Evolutionary conservation across 208 protist genomes (phyloP).

Genomic region (Angomonas desouzai): DNA sequence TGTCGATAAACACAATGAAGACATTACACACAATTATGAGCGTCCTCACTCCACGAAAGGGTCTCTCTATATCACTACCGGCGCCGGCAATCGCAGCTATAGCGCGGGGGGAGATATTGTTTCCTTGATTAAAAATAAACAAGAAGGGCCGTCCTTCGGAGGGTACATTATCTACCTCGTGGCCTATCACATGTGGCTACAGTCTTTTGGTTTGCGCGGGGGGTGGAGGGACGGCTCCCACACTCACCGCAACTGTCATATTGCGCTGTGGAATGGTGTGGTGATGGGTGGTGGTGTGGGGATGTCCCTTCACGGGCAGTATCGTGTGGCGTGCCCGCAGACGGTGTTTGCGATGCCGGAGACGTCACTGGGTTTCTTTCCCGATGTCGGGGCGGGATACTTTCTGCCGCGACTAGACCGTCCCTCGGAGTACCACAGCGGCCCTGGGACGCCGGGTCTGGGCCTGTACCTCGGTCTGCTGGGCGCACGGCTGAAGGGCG

Average conservation of each 20-base stretch:
- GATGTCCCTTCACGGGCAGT: slow-evolving; percentile 58
- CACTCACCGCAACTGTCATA: slow-evolving; percentile 38
- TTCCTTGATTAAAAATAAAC: not conserved
- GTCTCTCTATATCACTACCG: not conserved
- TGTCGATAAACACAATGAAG: not conserved
- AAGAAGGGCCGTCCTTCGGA: not conserved
- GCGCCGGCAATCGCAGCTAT: not conserved
- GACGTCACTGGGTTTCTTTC: slow-evolving; percentile 73
- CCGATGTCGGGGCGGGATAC: slow-evolving; percentile 71
- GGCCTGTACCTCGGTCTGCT: slow-evolving; percentile 81
- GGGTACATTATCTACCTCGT: not conserved
- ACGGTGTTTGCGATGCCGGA: slow-evolving; percentile 86
- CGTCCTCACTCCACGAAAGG: not conserved
- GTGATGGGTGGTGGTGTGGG: slow-evolving; percentile 82
- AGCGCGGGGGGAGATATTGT: not conserved
- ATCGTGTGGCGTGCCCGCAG: slow-evolving; percentile 74
- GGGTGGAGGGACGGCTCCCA: not conserved
- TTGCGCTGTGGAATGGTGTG: slow-evolving; percentile 80
- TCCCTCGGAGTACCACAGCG: not conserved
- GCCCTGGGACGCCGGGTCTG: slow-evolving; percentile 19
- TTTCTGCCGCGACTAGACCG: slow-evolving; percentile 53
- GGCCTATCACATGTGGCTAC: not conserved
- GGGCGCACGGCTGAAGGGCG: slow-evolving; percentile 60
- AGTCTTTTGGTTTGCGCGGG: not conserved
- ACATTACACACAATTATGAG: not conserved